Evolutionary conservation across 2,329 filamentous ascomycete species (phyloP).

Genomic region (Arthroderma sp.): DNA sequence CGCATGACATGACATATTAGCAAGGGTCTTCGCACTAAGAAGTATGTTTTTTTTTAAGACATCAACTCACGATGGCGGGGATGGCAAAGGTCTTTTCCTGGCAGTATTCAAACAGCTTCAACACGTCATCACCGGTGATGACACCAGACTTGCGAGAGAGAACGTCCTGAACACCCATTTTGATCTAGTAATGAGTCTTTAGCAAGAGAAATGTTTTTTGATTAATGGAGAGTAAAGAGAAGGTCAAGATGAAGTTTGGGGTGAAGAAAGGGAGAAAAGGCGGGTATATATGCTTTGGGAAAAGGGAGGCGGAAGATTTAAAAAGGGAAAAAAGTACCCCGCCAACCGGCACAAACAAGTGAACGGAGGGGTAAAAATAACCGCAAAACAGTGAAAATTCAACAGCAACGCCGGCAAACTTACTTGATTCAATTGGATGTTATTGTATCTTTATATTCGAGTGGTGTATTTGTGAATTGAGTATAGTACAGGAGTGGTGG

Average conservation of each 20-base stretch:
- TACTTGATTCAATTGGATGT: no score
- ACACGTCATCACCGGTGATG: constrained; percentile 54
- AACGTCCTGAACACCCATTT: constrained; percentile 38
- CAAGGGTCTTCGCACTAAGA: constrained; percentile 8
- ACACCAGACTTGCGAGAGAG: constrained; percentile 52
- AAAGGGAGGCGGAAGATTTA: neutral
- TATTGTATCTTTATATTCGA: no score
- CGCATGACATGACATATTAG: constrained; percentile 3
- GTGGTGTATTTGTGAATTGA: no score
- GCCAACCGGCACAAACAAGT: no score
- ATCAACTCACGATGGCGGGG: constrained; percentile 53
- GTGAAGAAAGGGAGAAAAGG: neutral
- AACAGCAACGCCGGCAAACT: no score
- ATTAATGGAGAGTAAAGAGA: neutral
- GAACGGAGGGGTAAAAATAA: no score
- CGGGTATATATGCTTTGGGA: no score
- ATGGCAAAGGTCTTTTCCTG: constrained; percentile 81
- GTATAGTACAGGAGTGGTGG: no score
- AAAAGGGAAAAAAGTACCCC: neutral
- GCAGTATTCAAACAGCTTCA: constrained; percentile 74
- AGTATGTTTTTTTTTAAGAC: constrained; percentile 4
- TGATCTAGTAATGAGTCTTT: constrained; percentile 10
- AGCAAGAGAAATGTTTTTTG: neutral
- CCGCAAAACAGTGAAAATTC: no score
- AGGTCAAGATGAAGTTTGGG: neutral